Conservation (phyloP, 2,329 filamentous ascomycete genomes). For the Curvularia sp. region DNA sequence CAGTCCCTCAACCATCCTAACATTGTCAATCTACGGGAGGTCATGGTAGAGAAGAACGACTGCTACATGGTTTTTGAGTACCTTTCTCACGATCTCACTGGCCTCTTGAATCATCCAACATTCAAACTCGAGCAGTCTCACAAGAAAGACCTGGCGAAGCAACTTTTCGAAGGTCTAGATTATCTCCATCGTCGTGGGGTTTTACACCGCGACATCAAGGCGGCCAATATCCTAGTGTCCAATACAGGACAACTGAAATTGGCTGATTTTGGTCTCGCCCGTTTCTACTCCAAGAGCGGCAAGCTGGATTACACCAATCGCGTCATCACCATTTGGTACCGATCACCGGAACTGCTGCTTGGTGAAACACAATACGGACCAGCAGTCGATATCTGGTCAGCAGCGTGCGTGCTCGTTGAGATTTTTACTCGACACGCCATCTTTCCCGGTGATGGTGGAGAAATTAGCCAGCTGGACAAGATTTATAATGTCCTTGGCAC, state of each 20-base stretch:
- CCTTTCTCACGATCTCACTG: constrained; percentile 92
- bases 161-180: constrained; percentile 91
- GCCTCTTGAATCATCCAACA: constrained; percentile 90
- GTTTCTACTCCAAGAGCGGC: constrained; percentile 92
- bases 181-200: constrained; percentile 95
- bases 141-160: constrained; percentile 90
- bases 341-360: constrained; percentile 89
- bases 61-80: constrained; percentile 99
- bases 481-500: constrained; percentile 94
- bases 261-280: constrained; percentile 93
- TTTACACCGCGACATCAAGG: constrained; percentile 96
- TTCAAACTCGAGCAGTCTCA: constrained; percentile 85
- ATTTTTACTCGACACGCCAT: constrained; percentile 94
- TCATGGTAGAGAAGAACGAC: constrained; percentile 98
- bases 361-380: constrained; percentile 96
- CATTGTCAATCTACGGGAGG: constrained; percentile 82
- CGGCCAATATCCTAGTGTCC: constrained; percentile 94
- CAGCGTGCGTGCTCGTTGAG: constrained; percentile 94
- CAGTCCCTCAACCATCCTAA: constrained; percentile 84
- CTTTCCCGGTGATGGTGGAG: constrained; percentile 94
- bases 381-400: constrained; percentile 96
- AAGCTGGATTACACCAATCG: constrained; percentile 97
- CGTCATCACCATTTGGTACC: constrained; percentile 99
- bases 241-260: constrained; percentile 88
- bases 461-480: constrained; percentile 94